Evolutionary conservation across 352 stramenopile species (phyloP).

Genomic region (Pythium apleroticum): DNA sequence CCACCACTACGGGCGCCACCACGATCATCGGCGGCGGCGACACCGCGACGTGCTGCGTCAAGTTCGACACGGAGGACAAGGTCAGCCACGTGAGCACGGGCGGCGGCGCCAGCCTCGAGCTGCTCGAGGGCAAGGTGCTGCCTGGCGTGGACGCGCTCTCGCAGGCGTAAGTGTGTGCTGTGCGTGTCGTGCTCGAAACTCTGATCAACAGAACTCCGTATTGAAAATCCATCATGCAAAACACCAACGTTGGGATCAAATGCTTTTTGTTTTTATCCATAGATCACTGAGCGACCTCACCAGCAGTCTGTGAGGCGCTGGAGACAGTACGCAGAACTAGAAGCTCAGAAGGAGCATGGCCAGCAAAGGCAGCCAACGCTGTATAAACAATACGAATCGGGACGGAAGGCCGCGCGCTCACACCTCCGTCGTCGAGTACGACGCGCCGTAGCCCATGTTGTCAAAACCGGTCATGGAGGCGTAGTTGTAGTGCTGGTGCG

Average conservation of each 20-base stretch:
- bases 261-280: constrained; percentile 5
- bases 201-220: constrained; percentile 6
- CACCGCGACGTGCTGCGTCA: constrained; percentile 90
- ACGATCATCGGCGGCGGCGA: constrained; percentile 99
- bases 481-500: constrained; percentile 83
- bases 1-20: constrained; percentile 92
- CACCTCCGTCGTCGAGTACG: constrained; percentile 54
- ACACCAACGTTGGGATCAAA: background rate
- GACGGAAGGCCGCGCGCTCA: background rate
- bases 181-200: constrained; percentile 10
- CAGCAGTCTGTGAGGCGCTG: constrained; percentile 5
- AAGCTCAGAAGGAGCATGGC: background rate
- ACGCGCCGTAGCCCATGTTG: constrained; percentile 70
- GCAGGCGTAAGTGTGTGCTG: constrained; percentile 44
- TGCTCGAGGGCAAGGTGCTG: constrained; percentile 98
- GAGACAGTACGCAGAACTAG: background rate
- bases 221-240: constrained; percentile 2
- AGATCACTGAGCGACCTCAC: background rate
- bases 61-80: constrained; percentile 89
- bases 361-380: background rate
- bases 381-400: background rate
- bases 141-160: constrained; percentile 97
- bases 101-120: constrained; percentile 95
- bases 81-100: constrained; percentile 92
- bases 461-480: constrained; percentile 79